These are phyloP conservation scores for Flaveria floridana DNA, from an alignment of 140 eudicot genomes.

Conservation along the genomic window DNA sequence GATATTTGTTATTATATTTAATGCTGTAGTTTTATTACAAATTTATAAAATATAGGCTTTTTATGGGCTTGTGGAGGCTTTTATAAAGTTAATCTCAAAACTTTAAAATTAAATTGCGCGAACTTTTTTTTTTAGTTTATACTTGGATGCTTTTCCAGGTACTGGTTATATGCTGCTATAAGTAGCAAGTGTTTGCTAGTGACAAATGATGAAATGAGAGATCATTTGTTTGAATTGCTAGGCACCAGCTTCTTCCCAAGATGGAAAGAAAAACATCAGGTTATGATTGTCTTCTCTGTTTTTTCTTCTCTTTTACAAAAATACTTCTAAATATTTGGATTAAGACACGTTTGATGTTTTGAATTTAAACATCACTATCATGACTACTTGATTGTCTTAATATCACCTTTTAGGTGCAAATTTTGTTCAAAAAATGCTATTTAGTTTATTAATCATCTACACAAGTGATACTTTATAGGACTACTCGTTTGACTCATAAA, in stretches of 20 bases:
- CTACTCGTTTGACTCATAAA: not conserved
- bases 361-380: not conserved
- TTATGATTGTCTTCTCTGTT: conserved; percentile 15
- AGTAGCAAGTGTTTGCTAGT: conserved; percentile 78
- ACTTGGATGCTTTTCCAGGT: conserved; percentile 43
- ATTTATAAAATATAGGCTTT: not conserved
- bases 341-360: not conserved
- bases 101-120: not conserved
- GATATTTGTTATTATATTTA: not conserved
- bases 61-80: not conserved
- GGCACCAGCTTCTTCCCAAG: conserved; percentile 92
- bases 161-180: conserved; percentile 97
- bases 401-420: not conserved
- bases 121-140: not conserved
- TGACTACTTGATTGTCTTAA: not conserved
- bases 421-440: not conserved
- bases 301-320: not conserved
- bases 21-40: not conserved
- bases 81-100: not conserved
- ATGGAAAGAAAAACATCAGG: conserved; percentile 99
- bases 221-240: conserved; percentile 79
- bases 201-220: conserved; percentile 98
- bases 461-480: not conserved
- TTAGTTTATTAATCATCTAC: not conserved
- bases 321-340: not conserved